Evolutionary conservation across 495 filamentous ascomycete species (phyloP).

Genomic region (Tuber borchii): DNA sequence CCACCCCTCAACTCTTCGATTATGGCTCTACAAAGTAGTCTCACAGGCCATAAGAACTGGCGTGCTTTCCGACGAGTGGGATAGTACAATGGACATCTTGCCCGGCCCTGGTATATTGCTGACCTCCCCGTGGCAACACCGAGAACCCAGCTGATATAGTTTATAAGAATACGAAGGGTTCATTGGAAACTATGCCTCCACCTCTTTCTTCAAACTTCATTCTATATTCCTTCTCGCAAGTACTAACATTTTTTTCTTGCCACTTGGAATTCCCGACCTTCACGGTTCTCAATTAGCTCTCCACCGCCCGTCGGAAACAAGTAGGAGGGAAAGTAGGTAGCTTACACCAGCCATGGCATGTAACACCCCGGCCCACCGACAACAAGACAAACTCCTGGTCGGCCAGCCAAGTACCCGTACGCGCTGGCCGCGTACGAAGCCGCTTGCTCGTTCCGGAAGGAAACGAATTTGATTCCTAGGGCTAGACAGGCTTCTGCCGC

Average conservation of each 20-base stretch:
- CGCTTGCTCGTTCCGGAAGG: constrained; percentile 61
- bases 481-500: constrained; percentile 60
- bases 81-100: too few relatives aligned
- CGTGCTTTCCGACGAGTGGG: too few relatives aligned
- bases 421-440: constrained; percentile 58
- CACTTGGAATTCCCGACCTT: constrained; percentile 51
- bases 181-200: too few relatives aligned
- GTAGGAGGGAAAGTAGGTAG: background rate
- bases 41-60: too few relatives aligned
- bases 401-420: constrained; percentile 60
- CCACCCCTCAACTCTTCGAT: too few relatives aligned
- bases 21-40: too few relatives aligned
- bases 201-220: constrained; percentile 2
- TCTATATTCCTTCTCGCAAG: background rate
- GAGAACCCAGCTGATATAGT: too few relatives aligned
- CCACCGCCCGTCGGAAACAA: constrained; percentile 8
- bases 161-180: too few relatives aligned
- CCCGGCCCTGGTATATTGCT: too few relatives aligned
- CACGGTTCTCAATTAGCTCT: constrained; percentile 7
- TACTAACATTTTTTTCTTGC: constrained; percentile 4
- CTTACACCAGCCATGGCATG: constrained; percentile 58
- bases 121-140: background rate
- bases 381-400: constrained; percentile 57
- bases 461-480: constrained; percentile 59
- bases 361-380: constrained; percentile 60